These are phyloP conservation scores for Colletotrichum coccodes DNA, from an alignment of 2,329 filamentous ascomycete genomes.

Conservation along the genomic window DNA sequence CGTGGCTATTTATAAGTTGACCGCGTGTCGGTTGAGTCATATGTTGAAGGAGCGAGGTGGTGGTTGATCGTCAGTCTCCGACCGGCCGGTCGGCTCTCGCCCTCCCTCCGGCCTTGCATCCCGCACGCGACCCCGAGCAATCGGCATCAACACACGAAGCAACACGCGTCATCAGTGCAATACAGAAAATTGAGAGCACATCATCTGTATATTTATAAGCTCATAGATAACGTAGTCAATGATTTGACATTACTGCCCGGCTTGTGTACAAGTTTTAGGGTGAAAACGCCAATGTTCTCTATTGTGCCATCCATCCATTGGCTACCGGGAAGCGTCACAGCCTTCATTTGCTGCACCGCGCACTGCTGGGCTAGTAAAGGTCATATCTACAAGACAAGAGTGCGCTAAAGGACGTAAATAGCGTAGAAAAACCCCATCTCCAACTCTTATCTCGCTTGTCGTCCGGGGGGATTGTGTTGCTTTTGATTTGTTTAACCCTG, in stretches of 20 bases:
- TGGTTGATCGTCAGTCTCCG: background rate
- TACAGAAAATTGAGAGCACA: background rate
- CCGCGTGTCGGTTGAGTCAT: conserved; percentile 15
- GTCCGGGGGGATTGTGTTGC: background rate
- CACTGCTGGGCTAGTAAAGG: conserved; percentile 24
- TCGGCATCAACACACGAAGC: background rate
- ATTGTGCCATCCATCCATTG: conserved; percentile 30
- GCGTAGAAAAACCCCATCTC: conserved; percentile 15
- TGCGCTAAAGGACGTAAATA: conserved; percentile 33
- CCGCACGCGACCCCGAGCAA: background rate
- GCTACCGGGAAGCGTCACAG: conserved; percentile 13
- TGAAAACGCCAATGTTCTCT: conserved; percentile 30
- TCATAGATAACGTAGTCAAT: background rate
- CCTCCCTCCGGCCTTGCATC: background rate
- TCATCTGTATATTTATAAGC: background rate
- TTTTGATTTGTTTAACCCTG: conserved; percentile 70
- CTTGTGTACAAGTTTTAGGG: conserved; percentile 15
- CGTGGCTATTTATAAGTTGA: background rate
- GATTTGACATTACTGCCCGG: conserved; percentile 16
- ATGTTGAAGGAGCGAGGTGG: conserved; percentile 4
- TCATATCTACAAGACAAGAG: conserved; percentile 30
- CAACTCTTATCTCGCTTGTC: conserved; percentile 17
- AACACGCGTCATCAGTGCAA: background rate
- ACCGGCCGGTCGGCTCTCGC: background rate
- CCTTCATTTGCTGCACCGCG: conserved; percentile 17